These are phyloP conservation scores for Daedalea quercina DNA, from an alignment of 768 basidiomycete genomes.

Conservation along the genomic window DNA sequence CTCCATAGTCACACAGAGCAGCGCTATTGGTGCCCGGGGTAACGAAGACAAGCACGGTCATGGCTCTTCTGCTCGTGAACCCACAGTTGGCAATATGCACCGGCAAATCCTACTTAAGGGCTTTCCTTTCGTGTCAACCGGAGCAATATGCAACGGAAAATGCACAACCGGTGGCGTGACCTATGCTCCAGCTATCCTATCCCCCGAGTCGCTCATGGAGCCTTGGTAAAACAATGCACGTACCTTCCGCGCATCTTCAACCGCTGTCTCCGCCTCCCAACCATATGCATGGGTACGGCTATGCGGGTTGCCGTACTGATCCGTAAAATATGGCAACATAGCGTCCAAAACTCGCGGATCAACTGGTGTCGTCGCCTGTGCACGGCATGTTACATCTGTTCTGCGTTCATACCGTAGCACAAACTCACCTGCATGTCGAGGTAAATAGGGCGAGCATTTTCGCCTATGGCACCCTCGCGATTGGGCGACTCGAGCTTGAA, in stretches of 20 bases:
- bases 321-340: constrained; percentile 93
- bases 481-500: constrained; percentile 70
- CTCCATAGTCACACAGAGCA: no score
- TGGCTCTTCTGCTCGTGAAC: no score
- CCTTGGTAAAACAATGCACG: constrained; percentile 4
- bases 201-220: no score
- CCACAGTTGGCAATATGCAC: no score
- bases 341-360: constrained; percentile 95
- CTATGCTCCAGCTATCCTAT: no score
- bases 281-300: constrained; percentile 98
- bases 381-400: constrained; percentile 4
- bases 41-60: no score
- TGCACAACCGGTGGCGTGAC: no score
- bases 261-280: constrained; percentile 96
- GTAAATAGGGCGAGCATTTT: constrained; percentile 85
- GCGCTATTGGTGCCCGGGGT: no score
- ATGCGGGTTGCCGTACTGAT: constrained; percentile 97
- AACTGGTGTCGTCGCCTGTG: constrained; percentile 91
- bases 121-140: no score
- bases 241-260: constrained; percentile 88
- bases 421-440: constrained; percentile 88
- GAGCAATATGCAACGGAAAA: no score
- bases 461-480: constrained; percentile 48
- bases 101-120: no score
- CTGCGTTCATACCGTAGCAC: not conserved